Conservation (phyloP, 179 eudicot genomes). For the Spinacia oleracea region DNA sequence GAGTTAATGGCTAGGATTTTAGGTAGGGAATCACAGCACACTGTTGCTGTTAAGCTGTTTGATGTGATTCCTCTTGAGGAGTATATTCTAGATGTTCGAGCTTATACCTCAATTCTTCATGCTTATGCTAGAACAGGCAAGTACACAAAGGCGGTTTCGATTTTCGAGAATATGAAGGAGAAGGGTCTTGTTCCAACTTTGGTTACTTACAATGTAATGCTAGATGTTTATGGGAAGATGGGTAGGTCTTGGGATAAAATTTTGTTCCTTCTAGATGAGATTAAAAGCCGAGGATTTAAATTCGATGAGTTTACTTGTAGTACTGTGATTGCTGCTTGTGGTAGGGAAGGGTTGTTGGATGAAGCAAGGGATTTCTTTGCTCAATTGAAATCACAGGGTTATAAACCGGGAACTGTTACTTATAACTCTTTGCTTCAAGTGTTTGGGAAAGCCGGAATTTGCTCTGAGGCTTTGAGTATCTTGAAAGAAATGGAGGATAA, state of each 20-base stretch:
- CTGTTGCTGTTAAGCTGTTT: slow-evolving; percentile 63
- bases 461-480: slow-evolving; percentile 70
- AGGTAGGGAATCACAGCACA: slow-evolving; percentile 77
- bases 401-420: slow-evolving; percentile 68
- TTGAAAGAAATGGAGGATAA: slow-evolving; percentile 81
- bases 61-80: slow-evolving; percentile 65
- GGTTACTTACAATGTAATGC: slow-evolving; percentile 89
- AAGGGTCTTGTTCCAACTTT: slow-evolving; percentile 66
- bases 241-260: slow-evolving; percentile 82
- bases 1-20: slow-evolving; percentile 73
- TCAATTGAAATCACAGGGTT: slow-evolving; percentile 57
- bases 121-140: slow-evolving; percentile 69
- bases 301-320: slow-evolving; percentile 94
- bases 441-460: slow-evolving; percentile 80
- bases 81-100: slow-evolving; percentile 63
- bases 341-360: slow-evolving; percentile 81
- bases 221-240: slow-evolving; percentile 91
- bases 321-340: slow-evolving; percentile 92
- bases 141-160: slow-evolving; percentile 55
- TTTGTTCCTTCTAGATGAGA: slow-evolving; percentile 62
- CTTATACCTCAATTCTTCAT: slow-evolving; percentile 70
- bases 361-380: slow-evolving; percentile 75
- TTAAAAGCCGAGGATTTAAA: slow-evolving; percentile 54
- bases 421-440: slow-evolving; percentile 90
- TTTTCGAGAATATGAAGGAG: slow-evolving; percentile 56